phyloP scores from a whole-genome alignment of 805 yeast genomes.

The Ogataea angusta region DNA sequence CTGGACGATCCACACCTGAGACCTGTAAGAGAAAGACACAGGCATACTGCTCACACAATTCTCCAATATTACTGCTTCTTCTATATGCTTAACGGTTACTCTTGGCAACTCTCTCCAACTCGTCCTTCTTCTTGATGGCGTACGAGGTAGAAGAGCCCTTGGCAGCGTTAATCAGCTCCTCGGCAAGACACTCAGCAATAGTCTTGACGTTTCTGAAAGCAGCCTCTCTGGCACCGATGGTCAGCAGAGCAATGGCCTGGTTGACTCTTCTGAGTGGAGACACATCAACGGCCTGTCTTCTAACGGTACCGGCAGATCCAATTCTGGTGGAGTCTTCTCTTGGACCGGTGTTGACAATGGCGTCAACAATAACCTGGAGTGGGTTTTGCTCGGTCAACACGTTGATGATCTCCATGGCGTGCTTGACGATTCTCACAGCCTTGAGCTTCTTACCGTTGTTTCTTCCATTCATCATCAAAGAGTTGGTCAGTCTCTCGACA shows the following conservation, averaged over 20 bases:
- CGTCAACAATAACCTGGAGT: slow-evolving; percentile 97
- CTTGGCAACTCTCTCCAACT: slow-evolving; percentile 99
- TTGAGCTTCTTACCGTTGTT: slow-evolving; percentile 99
- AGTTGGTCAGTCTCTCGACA: slow-evolving; percentile 98
- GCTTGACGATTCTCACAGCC: slow-evolving; percentile 99
- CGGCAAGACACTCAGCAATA: slow-evolving; percentile 99
- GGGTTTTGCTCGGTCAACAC: slow-evolving; percentile 99
- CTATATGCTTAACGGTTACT: slow-evolving; percentile 88
- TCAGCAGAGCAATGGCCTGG: slow-evolving; percentile 97
- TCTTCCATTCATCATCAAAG: slow-evolving; percentile 99
- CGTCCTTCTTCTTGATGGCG: slow-evolving; percentile 99
- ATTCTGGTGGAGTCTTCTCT: slow-evolving; percentile 99
- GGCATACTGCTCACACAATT: neutral
- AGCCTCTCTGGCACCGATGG: slow-evolving; percentile 99
- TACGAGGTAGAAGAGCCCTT: slow-evolving; percentile 99
- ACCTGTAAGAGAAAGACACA: neutral
- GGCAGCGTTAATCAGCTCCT: slow-evolving; percentile 99
- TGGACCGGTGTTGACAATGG: slow-evolving; percentile 99
- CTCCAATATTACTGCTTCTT: slow-evolving; percentile 6
- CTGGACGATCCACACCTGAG: neutral
- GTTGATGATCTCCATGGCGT: slow-evolving; percentile 96
- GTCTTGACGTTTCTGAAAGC: slow-evolving; percentile 99
- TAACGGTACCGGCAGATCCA: slow-evolving; percentile 99
- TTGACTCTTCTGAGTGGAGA: slow-evolving; percentile 99
- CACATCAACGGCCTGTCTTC: slow-evolving; percentile 99